Evolutionary conservation across 768 basidiomycete genomes (phyloP), one percentile per base, ranked within the genome.

Genomic region (Hemileccinum impolitum): DNA sequence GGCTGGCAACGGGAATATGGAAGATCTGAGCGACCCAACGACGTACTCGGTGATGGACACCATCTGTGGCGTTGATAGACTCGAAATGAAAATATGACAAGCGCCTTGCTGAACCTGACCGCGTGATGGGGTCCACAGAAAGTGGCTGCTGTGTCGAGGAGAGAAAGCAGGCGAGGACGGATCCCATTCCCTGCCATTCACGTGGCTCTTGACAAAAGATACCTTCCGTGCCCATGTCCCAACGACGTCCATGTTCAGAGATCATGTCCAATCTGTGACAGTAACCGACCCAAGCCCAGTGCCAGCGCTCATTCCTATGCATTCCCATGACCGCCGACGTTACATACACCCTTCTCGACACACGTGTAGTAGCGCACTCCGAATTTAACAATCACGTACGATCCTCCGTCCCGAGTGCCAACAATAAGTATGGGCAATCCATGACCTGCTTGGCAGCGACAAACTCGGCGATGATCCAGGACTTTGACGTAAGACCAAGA

Each of bases 351-450:
- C 28, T 21, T 39, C 47, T 63, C 28, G 54, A 48, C 10, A 53
- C 47, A 26, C 53, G 52, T 2, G 61, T 58, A 6, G 19, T 47
- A 19, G 13, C 66, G 68, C 14, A 38, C 37, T 17, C 21, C 66
- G 57, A 17, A 75, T 47, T 36, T 67, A 71, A 59, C 76, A 81
- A 3, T 79, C 72, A 25, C 70, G 72, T 17, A 75, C 57, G 12
- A 69, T 69, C 48, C 78, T 1, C 84, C 84, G 48, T 83, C 23
- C 81, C 50, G 71, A 62, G 10, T 75, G 70, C 2, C 72, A 10
- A 79, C 75, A 7, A 72, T 53, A 2, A 84, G 48, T 52, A 2
- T 84, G 48, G 59, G 6, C 75, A 69, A 19, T 82, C 60, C 3
- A 73, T 68, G 54, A 75, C 72, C 43, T 73, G 73, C 44, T 68